These are phyloP conservation scores for Xylaria bambusicola DNA, from an alignment of 495 filamentous ascomycete genomes.

Conservation along the genomic window DNA sequence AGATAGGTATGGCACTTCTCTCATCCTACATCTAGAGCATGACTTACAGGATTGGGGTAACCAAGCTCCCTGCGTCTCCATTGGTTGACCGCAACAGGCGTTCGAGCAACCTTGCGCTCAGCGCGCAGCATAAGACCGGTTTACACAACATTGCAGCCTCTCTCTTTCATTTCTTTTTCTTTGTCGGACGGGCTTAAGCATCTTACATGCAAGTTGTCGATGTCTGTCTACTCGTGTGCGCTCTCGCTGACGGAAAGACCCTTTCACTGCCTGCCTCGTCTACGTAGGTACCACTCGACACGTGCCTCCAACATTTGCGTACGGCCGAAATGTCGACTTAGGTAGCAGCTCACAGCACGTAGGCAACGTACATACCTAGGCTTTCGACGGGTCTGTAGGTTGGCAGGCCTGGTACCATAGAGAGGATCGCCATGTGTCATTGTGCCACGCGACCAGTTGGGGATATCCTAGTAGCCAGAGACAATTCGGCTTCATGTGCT, in stretches of 20 bases:
- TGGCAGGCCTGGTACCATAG: not conserved
- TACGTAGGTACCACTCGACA: not conserved
- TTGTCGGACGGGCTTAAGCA: not conserved
- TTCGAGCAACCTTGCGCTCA: too few relatives aligned
- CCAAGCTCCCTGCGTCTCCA: too few relatives aligned
- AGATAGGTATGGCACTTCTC: too few relatives aligned
- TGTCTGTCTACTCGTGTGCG: not conserved
- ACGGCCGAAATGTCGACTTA: slow-evolving; percentile 7
- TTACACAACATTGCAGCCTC: not conserved
- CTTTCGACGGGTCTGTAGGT: too few relatives aligned
- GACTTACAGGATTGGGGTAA: not conserved
- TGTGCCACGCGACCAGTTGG: not conserved
- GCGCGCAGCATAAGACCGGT: not conserved
- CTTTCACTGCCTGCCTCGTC: not conserved
- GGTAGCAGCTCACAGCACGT: not conserved
- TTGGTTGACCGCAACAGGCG: too few relatives aligned
- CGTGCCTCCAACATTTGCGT: not conserved
- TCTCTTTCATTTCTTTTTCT: not conserved
- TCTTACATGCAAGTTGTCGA: not conserved
- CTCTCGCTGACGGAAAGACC: not conserved
- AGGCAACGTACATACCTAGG: not conserved
- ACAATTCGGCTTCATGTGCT: not conserved
- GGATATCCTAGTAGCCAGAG: not conserved
- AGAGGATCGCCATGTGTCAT: slow-evolving; percentile 6
- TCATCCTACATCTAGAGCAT: not conserved